phyloP scores from a whole-genome alignment of 2,329 filamentous ascomycete genomes.

The Colletotrichum coccodes region DNA sequence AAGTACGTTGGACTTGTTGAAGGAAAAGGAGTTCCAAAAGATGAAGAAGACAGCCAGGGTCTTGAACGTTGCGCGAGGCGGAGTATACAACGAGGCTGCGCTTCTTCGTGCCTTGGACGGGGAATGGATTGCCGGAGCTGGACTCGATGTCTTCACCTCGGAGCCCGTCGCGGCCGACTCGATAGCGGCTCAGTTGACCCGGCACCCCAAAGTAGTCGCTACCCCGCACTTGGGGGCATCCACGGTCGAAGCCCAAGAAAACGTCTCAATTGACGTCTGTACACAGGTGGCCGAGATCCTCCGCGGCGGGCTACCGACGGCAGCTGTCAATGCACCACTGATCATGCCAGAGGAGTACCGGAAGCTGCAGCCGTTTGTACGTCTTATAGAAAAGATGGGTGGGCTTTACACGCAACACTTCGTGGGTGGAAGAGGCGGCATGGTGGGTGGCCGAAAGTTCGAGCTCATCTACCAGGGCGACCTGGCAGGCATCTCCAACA shows the following conservation, averaged over 20 bases:
- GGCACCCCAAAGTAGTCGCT: conserved; percentile 77
- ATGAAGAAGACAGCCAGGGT: conserved; percentile 82
- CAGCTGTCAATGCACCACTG: conserved; percentile 83
- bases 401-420: conserved; percentile 83
- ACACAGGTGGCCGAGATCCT: conserved; percentile 82
- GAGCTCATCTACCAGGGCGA: conserved; percentile 83
- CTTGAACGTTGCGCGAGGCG: conserved; percentile 82
- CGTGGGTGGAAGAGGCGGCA: conserved; percentile 51
- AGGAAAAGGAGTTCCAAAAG: conserved; percentile 69
- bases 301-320: conserved; percentile 76
- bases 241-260: conserved; percentile 85
- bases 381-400: conserved; percentile 82
- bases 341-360: conserved; percentile 85
- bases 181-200: conserved; percentile 70
- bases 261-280: conserved; percentile 85
- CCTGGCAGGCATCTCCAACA: conserved; percentile 76
- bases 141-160: conserved; percentile 81
- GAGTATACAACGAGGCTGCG: conserved; percentile 82
- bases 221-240: conserved; percentile 85
- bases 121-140: conserved; percentile 79
- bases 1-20: conserved; percentile 79
- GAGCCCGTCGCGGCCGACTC: conserved; percentile 71
- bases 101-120: conserved; percentile 76
- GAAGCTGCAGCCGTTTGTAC: conserved; percentile 80
- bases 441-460: conserved; percentile 73